These are phyloP conservation scores for Austroboletus festivus DNA, from an alignment of 768 basidiomycete genomes.

Conservation along the genomic window DNA sequence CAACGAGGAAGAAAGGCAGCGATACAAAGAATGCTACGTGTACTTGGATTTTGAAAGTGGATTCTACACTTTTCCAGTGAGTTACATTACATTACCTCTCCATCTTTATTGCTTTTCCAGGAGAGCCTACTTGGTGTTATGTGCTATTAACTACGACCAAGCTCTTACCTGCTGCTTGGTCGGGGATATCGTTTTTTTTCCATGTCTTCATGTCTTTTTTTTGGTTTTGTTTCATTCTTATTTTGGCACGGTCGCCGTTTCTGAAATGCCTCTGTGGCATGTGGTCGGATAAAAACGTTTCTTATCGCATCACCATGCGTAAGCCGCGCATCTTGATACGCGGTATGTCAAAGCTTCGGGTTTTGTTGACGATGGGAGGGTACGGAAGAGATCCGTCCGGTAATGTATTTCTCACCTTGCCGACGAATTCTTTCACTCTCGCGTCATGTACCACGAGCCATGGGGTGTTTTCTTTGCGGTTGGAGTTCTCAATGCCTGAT, in stretches of 20 bases:
- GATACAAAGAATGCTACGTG: slow-evolving; percentile 63
- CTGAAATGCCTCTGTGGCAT: neutral
- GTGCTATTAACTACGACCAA: too few species aligned
- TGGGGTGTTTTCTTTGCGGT: neutral
- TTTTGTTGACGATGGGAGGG: neutral
- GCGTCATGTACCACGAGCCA: neutral
- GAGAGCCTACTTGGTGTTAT: neutral
- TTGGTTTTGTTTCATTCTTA: neutral
- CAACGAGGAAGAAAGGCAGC: slow-evolving; percentile 59
- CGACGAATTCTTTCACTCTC: neutral
- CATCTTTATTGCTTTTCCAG: neutral
- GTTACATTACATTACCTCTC: slow-evolving; percentile 13
- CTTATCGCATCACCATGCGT: neutral
- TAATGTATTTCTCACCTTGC: neutral
- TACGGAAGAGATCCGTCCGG: slow-evolving; percentile 30
- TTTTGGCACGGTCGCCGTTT: too few species aligned
- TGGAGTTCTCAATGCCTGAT: neutral
- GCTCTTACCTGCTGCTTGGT: neutral
- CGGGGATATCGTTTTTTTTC: too few species aligned
- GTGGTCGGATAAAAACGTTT: neutral
- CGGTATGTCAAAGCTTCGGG: neutral
- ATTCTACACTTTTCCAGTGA: slow-evolving; percentile 82
- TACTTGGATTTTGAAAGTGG: slow-evolving; percentile 69
- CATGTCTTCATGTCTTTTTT: too few species aligned
- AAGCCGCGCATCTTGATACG: slow-evolving; percentile 1